Evolutionary conservation across 306 rosid species (phyloP), one percentile per base, ranked within the genome.

Genomic region (Coriaria nepalensis): DNA sequence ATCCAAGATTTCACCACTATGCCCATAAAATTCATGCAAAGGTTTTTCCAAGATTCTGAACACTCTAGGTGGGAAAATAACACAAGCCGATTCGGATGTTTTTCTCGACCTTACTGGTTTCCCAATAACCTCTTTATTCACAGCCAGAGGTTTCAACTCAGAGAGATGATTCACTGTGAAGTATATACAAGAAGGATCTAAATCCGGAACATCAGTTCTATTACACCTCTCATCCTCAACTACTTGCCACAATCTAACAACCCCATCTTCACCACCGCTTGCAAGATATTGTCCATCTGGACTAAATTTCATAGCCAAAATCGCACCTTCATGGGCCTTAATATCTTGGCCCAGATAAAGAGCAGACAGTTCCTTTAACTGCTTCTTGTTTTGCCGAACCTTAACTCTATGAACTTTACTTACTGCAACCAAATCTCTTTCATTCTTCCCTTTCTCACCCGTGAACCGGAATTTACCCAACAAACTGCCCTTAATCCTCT

Each of bases 251-350:
- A 87, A 79, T 4, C 87, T 74, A 32, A 87, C 85, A 9, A 77
- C 43, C 10, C 85, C 82, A 73, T 87, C 96, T 67, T 77, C 77
- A 13, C 94, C 96, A 5, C 80, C 94, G 60, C 75, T 87, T 45
- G 96, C 96, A 44, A 87, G 56, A 62, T 80, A 80, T 42, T 63
- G 67, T 36, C 96, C 96, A 49, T 87, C 93, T 38, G 48, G 76
- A 56, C 94, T 87, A 67, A 87, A 87, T 72, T 83, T 87, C 94
- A 87, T 82, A 6, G 82, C 50, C 64, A 78, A 67, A 59, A 87
- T 82, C 36, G 79, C 59, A 32, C 96, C 96, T 57, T 71, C 71
- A 38, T 87, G 96, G 10, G 94, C 96, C 15, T 57, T 68, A 57
- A 82, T 63, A 29, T 79, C 80, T 61, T 87, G 96, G 29, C 77